Conservation (phyloP, 108 stramenopile species). For the Skeletonema grethae region DNA sequence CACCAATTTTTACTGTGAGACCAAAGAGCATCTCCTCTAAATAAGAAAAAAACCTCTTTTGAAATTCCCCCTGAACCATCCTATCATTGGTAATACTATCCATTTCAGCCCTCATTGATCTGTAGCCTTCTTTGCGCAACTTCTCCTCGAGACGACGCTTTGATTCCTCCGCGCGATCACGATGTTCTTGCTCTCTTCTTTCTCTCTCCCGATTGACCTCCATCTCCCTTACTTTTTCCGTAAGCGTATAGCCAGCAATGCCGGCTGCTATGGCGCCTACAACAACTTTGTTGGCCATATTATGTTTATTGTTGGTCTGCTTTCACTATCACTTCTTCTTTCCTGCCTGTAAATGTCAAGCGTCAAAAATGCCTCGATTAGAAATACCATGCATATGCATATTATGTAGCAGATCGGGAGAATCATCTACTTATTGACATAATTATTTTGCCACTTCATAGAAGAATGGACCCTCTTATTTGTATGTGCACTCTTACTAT, state of each 20-base stretch:
- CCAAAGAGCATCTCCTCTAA: slow-evolving; percentile 2
- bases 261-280: slow-evolving; percentile 2
- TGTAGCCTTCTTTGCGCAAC: not conserved
- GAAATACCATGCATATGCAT: too few relatives aligned
- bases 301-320: too few relatives aligned
- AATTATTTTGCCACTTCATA: too few relatives aligned
- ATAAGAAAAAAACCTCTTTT: not conserved
- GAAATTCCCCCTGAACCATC: not conserved
- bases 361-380: too few relatives aligned
- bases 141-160: slow-evolving; percentile 4
- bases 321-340: too few relatives aligned
- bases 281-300: slow-evolving; percentile 9
- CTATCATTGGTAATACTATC: not conserved
- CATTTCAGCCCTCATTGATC: too few relatives aligned
- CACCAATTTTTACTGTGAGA: not conserved
- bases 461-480: too few relatives aligned
- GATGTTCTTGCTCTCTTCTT: not conserved
- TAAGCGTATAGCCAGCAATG: not conserved
- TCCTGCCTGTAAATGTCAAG: too few relatives aligned
- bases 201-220: not conserved
- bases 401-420: too few relatives aligned
- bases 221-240: not conserved
- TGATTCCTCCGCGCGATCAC: not conserved
- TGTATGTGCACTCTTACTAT: too few relatives aligned
- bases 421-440: too few relatives aligned